Evolutionary conservation across 192 early-diverging fungal genomes (phyloP).

Genomic region (Martensiomyces pterosporus): DNA sequence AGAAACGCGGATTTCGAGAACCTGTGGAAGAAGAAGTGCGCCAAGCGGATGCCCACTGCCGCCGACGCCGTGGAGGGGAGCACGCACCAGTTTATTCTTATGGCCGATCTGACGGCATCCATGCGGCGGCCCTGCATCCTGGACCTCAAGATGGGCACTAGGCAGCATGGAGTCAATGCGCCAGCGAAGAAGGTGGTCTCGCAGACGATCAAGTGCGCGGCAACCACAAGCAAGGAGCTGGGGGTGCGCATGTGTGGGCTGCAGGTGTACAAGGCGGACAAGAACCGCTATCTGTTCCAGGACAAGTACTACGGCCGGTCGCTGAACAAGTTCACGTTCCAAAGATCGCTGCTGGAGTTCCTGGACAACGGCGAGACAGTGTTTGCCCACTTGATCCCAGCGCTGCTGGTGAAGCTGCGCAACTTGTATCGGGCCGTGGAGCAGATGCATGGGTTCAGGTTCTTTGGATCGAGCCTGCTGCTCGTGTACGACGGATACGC

Average conservation of each 20-base stretch:
- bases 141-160: constrained; percentile 98
- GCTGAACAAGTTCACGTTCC: constrained; percentile 74
- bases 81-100: constrained; percentile 80
- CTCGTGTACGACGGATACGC: constrained; percentile 87
- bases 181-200: constrained; percentile 74
- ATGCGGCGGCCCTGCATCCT: constrained; percentile 90
- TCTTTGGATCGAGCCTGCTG: constrained; percentile 86
- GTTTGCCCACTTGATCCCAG: constrained; percentile 74
- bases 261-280: constrained; percentile 87
- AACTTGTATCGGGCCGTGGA: constrained; percentile 72
- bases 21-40: constrained; percentile 44
- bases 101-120: constrained; percentile 91
- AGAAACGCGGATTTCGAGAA: constrained; percentile 28
- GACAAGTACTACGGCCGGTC: constrained; percentile 96
- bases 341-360: constrained; percentile 71
- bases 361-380: constrained; percentile 81
- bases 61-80: constrained; percentile 39
- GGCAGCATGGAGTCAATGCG: constrained; percentile 92
- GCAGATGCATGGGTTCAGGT: constrained; percentile 76
- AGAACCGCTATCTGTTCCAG: constrained; percentile 73
- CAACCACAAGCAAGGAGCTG: constrained; percentile 83
- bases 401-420: constrained; percentile 68
- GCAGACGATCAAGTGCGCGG: constrained; percentile 90
- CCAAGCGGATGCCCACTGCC: constrained; percentile 47
- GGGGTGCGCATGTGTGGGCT: constrained; percentile 97